Base-by-base conservation (phyloP, 148 eudicot species). In the Hydrangea macrophylla region DNA sequence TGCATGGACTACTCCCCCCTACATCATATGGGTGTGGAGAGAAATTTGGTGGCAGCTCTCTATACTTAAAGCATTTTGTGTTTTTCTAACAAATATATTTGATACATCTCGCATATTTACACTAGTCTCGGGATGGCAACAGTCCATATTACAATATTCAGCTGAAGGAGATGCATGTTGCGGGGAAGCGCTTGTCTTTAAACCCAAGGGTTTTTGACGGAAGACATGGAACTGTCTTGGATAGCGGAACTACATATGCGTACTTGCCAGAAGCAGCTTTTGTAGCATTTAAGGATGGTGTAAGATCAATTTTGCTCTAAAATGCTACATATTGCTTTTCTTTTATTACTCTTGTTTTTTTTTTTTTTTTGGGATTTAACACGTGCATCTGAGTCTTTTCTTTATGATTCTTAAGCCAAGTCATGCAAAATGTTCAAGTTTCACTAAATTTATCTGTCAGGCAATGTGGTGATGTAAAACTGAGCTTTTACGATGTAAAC, bases 111-210 rank as follows among this genome's bases (percentile, higher is more conserved):
- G 85, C 96, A 76, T 92, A 88, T 94, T 88, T 88, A 94, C 98
- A 78, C 81, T 88, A 86, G 97, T 88, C 80, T 90, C 79, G 90
- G 90, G 91, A 74, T 90, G 90, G 81, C 70, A 86, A 90, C 98
- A 94, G 97, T 77, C 97, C 97, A 67, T 94, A 90, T 80, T 94
- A 94, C 88, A 94, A 94, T 73, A 85, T 94, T 67, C 91, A 85
- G 70, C 82, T 94, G 93, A 91, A 81, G 82, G 98, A 80, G 79
- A 62, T 94, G n/a, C 82, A 85, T 65, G 90, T 94, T 72, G 97
- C 91, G 75, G 97, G 98, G 74, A 90, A 83, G 84, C 74, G 64
- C 64, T 73, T 94, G 75, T 54, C 84, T 68, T 22, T 94, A 33
- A 61, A 72, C 53, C 75, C 96, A 0, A 74, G 58, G 45, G 85